phyloP scores from a whole-genome alignment of 495 filamentous ascomycete species.

The Cladorrhinum samala region DNA sequence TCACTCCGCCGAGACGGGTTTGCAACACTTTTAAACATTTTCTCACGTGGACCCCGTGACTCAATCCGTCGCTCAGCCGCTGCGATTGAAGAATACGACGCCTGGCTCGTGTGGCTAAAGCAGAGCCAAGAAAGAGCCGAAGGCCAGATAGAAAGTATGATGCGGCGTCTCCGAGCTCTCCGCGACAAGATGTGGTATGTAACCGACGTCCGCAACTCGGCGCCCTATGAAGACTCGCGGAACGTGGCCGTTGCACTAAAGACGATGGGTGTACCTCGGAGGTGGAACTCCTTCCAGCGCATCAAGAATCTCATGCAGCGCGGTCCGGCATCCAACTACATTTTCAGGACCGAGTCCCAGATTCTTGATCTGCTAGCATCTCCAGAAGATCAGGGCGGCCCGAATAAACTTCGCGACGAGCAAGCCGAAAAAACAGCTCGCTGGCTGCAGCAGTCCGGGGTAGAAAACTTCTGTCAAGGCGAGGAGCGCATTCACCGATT shows the following conservation, averaged over 20 bases:
- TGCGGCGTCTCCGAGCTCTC: constrained; percentile 58
- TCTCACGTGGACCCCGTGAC: constrained; percentile 62
- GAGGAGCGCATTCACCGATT: constrained; percentile 95
- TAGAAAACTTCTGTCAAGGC: constrained; percentile 93
- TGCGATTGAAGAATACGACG: constrained; percentile 66
- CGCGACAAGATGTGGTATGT: constrained; percentile 99
- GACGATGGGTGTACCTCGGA: constrained; percentile 70
- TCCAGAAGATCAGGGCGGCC: constrained; percentile 74
- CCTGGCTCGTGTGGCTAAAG: constrained; percentile 70
- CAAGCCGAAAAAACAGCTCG: constrained; percentile 80
- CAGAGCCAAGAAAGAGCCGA: constrained; percentile 67
- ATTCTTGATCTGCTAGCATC: constrained; percentile 84
- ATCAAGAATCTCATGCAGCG: constrained; percentile 50
- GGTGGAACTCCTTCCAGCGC: constrained; percentile 46
- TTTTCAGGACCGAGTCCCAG: constrained; percentile 80
- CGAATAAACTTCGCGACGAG: constrained; percentile 93
- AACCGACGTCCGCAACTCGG: constrained; percentile 90
- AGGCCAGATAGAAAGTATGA: constrained; percentile 58
- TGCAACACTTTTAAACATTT: constrained; percentile 62
- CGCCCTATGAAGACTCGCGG: constrained; percentile 79
- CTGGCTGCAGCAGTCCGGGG: constrained; percentile 73
- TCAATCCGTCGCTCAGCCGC: constrained; percentile 57
- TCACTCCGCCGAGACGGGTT: constrained; percentile 60
- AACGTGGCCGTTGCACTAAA: constrained; percentile 83
- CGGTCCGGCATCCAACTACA: constrained; percentile 58